Evolutionary conservation across 129 eudicot species (phyloP), one percentile per base, ranked within the genome.

Genomic region (Artemisia tridentata): DNA sequence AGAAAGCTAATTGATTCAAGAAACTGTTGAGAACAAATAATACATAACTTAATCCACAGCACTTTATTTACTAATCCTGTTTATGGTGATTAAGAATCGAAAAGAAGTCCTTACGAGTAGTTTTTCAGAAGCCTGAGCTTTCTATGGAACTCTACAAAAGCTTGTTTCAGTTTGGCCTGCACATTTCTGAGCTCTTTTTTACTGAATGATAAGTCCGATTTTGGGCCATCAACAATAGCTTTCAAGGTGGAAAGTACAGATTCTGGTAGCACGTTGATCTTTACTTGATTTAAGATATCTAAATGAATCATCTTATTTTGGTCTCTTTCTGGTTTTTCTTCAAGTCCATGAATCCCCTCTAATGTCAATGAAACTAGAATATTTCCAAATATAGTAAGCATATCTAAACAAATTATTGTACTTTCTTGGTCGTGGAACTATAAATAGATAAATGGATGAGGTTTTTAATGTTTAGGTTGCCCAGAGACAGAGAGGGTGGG

Each of bases 1-100:
- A 85, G 73, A 85, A 75, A 46, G 91, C 95, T 83, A 88, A 66
- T 58, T 75, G 83, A 63, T 88, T 88, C 81, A 85, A 79, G 81
- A 80, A 88, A 80, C 95, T 88, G 78, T 11, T 12, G 66, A 53
- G 46, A 54, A 41, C 31, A 61, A 61, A 5, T 38, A 9, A 49
- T 8, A 64, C 16, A 13, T 21, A 59, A 65, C 15, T 43, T 14
- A 50, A 77, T 71, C 8, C 29, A 27, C 12, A 46, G 27, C 51
- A 59, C 10, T 2, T 56, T 57, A 27, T 23, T 18, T 18, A 7
- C 1, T 19, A 31, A 60, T 48, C 48, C 62, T 51, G 27, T 43
- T 29, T 45, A 46, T 75, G 51, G 18, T 7, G 25, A 34, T 73
- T 31, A 10, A 10, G 5, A 65, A 45, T 54, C 31, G 2, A 49